These are phyloP conservation scores for Zymoseptoria passerinii DNA, from an alignment of 2,329 filamentous ascomycete species.

Conservation along the genomic window DNA sequence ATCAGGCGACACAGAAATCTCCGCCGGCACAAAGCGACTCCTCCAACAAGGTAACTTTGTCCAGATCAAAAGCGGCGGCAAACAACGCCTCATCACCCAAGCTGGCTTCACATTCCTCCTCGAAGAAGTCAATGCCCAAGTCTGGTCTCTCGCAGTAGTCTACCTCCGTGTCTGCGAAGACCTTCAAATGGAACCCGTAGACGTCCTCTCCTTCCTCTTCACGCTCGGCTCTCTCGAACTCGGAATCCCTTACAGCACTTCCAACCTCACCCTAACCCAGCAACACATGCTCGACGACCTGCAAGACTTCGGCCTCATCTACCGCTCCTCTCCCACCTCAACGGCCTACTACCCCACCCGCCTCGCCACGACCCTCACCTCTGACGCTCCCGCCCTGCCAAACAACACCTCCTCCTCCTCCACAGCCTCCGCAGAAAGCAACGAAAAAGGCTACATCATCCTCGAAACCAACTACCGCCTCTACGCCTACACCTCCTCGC, in stretches of 20 bases:
- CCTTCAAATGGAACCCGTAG: slow-evolving; percentile 74
- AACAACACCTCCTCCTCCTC: slow-evolving; percentile 59
- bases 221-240: slow-evolving; percentile 89
- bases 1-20: slow-evolving; percentile 39
- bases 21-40: slow-evolving; percentile 73
- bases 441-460: slow-evolving; percentile 74
- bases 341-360: slow-evolving; percentile 76
- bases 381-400: slow-evolving; percentile 62
- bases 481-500: slow-evolving; percentile 92
- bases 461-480: slow-evolving; percentile 96
- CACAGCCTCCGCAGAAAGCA: slow-evolving; percentile 41
- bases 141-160: slow-evolving; percentile 89
- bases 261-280: slow-evolving; percentile 71
- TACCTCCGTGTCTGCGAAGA: slow-evolving; percentile 73
- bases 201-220: slow-evolving; percentile 93
- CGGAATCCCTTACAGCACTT: slow-evolving; percentile 81
- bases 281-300: slow-evolving; percentile 84
- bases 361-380: slow-evolving; percentile 86
- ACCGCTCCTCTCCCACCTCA: slow-evolving; percentile 43
- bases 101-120: slow-evolving; percentile 90
- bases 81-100: slow-evolving; percentile 64
- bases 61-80: slow-evolving; percentile 36
- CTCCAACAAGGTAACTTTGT: slow-evolving; percentile 76
- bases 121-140: slow-evolving; percentile 91
- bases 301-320: slow-evolving; percentile 86